Base-by-base conservation (phyloP, 768 basidiomycete genomes). In the Asterophora lycoperdoides region DNA sequence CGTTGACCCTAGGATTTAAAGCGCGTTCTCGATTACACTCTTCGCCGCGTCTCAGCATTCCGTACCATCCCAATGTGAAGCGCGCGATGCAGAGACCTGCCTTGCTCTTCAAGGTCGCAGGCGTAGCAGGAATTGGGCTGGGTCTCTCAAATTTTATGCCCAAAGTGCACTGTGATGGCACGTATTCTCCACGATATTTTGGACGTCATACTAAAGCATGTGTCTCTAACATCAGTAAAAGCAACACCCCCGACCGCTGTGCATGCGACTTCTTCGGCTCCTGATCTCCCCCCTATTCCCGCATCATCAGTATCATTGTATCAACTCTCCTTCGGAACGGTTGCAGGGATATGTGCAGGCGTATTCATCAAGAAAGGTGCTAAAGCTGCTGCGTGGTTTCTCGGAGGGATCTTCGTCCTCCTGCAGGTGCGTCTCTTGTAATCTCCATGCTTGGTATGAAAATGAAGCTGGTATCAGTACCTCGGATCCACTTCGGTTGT, bases 331-430 rank as follows among this genome's bases (percentile, higher is more conserved):
- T 97, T 97, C 62, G 95, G 95, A 9, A 89, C 92, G 4, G 83
- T 89, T 0, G 80, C 84, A 48, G 95, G 95, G 0, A 63, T 98
- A 35, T 96, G 92, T 59, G 83, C 91, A 0, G 95, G 95, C 0
- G 77, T 98, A 0, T 98, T 98, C 61, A 74, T 95, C 57, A 97
- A 96, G 70, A 97, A 95, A 66, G 94, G 95, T n/a, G 80, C 85
- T 7, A 89, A 85, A 64, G 73, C 80, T 2, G 66, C 85, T 9
- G 95, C 93, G 0, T 93, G 92, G 68, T 62, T 87, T 36, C 68
- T 96, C n/a, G 95, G 95, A 3, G 93, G 92, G 3, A 71, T 89
- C 2, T 98, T 96, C 56, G 86, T 97, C 17, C 67, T 97, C 38
- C 77, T 98, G 8, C 93, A 95, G 79, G 93, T 92, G 49, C 40